phyloP scores from a whole-genome alignment of 1,284 basidiomycete genomes.

The Cryptococcus sp. region DNA sequence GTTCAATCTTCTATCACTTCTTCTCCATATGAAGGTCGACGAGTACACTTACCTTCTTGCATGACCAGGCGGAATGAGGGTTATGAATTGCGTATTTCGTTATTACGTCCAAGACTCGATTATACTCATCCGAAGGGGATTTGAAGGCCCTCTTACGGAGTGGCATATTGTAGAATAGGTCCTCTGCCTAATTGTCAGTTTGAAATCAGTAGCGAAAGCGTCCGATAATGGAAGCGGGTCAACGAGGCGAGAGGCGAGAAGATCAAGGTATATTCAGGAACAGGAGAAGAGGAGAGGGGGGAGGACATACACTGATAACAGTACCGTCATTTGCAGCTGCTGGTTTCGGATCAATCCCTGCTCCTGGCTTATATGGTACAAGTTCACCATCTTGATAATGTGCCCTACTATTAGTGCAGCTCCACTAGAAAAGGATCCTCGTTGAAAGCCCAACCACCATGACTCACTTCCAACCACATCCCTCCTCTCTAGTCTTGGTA shows the following conservation, averaged over 20 bases:
- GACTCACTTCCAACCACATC: conserved; percentile 83
- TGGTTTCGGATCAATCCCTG: conserved; percentile 70
- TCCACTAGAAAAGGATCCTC: too few species aligned
- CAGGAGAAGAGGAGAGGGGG: not conserved
- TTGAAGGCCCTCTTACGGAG: conserved; percentile 81
- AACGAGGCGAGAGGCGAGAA: too few species aligned
- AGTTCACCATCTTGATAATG: conserved; percentile 71
- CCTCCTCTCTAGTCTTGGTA: conserved; percentile 77
- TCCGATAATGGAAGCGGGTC: not conserved
- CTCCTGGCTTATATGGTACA: conserved; percentile 63
- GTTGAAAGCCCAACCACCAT: not conserved
- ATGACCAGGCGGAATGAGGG: conserved; percentile 77
- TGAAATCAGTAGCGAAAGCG: too few species aligned
- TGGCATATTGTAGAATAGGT: conserved; percentile 93
- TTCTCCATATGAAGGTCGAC: not conserved
- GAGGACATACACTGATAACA: conserved; percentile 64
- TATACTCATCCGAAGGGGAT: conserved; percentile 85
- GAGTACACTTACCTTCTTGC: conserved; percentile 68
- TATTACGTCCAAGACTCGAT: conserved; percentile 86
- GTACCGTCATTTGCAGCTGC: conserved; percentile 95
- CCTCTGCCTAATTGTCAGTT: conserved; percentile 71
- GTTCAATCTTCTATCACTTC: not conserved
- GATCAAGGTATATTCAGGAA: too few species aligned
- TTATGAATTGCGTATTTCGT: conserved; percentile 94
- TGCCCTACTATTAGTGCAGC: conserved; percentile 59